These are phyloP conservation scores for Seiridium cupressi DNA, from an alignment of 2,329 filamentous ascomycete species.

Conservation along the genomic window DNA sequence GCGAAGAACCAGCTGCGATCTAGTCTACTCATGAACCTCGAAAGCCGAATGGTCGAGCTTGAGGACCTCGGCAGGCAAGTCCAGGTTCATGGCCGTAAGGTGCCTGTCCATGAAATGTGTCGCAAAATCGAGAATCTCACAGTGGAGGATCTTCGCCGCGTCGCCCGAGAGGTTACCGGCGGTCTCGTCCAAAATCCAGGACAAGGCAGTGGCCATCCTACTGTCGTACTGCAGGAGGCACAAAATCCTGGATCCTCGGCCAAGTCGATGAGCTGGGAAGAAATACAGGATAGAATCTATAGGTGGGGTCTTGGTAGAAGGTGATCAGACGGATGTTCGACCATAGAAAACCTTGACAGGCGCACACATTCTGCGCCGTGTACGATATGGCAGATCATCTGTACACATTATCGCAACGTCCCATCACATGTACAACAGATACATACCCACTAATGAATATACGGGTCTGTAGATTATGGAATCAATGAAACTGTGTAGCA, in stretches of 20 bases:
- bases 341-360: not conserved
- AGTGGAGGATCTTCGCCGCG: slow-evolving; percentile 75
- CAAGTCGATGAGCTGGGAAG: slow-evolving; percentile 75
- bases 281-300: slow-evolving; percentile 84
- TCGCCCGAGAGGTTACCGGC: slow-evolving; percentile 75
- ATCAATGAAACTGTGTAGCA: not conserved
- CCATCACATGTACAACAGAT: not conserved
- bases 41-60: slow-evolving; percentile 94
- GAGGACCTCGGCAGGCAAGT: slow-evolving; percentile 94
- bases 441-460: not conserved
- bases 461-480: not conserved
- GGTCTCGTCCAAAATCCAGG: slow-evolving; percentile 76
- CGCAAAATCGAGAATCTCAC: slow-evolving; percentile 78
- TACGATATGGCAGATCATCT: not conserved
- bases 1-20: slow-evolving; percentile 96
- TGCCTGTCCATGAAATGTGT: slow-evolving; percentile 93
- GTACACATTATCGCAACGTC: not conserved
- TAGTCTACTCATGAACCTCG: slow-evolving; percentile 92
- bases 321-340: slow-evolving; percentile 16
- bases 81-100: slow-evolving; percentile 91
- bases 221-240: slow-evolving; percentile 91
- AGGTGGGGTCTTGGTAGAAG: slow-evolving; percentile 76
- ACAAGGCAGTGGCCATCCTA: slow-evolving; percentile 80
- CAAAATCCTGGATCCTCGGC: slow-evolving; percentile 68
- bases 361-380: not conserved